These are phyloP conservation scores for Phlebiopsis gigantea DNA, from an alignment of 768 basidiomycete species.

Conservation along the genomic window DNA sequence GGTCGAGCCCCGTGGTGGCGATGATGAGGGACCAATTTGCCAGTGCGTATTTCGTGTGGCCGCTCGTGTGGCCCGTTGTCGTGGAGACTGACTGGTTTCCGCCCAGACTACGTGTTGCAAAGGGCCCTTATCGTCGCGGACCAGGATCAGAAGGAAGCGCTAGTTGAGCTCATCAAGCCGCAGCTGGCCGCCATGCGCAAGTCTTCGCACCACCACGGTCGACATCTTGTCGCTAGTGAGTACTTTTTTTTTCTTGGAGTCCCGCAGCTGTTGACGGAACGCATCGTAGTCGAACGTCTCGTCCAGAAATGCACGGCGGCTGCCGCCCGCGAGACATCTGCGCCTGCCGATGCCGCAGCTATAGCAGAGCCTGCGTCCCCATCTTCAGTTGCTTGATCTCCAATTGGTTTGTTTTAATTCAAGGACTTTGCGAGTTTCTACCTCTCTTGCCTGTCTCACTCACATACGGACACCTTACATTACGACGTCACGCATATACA, in stretches of 20 bases:
- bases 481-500: constrained; percentile 8
- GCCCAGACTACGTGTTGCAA: constrained; percentile 80
- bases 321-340: not conserved
- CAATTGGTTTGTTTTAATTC: not conserved
- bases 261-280: no score
- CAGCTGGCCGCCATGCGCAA: constrained; percentile 68
- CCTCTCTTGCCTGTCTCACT: not conserved
- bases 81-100: constrained; percentile 1
- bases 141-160: constrained; percentile 62
- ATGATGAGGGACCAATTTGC: constrained; percentile 88
- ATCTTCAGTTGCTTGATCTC: not conserved
- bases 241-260: constrained; percentile 16
- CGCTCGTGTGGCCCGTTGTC: not conserved
- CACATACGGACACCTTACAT: constrained; percentile 8
- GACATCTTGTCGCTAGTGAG: constrained; percentile 79
- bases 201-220: constrained; percentile 72
- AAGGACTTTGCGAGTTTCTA: not conserved
- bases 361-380: not conserved
- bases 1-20: constrained; percentile 58
- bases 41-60: constrained; percentile 46
- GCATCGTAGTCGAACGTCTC: constrained; percentile 70
- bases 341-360: constrained; percentile 7
- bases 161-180: constrained; percentile 59
- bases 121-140: constrained; percentile 66
- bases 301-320: constrained; percentile 41